Conservation (phyloP, 179 eudicot genomes). For the Beta corolliflora region DNA sequence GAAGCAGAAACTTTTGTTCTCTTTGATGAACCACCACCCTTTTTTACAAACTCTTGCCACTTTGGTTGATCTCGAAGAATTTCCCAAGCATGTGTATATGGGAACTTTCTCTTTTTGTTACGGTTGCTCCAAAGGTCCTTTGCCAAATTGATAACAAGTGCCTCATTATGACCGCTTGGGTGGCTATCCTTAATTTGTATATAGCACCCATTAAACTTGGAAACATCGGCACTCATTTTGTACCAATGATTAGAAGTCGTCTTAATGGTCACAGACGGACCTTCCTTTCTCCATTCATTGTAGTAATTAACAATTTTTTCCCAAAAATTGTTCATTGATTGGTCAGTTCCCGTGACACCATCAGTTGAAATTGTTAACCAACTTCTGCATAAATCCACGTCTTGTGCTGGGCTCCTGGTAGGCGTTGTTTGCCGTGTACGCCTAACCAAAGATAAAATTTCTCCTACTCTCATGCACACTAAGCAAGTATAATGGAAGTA, state of each 20-base stretch:
- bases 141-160: neutral
- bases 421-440: no score
- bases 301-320: slow-evolving; percentile 2
- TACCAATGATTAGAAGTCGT: slow-evolving; percentile 11
- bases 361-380: neutral
- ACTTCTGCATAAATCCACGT: slow-evolving; percentile 13
- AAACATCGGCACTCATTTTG: neutral
- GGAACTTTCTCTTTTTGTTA: neutral
- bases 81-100: neutral
- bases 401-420: no score
- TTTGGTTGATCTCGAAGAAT: neutral
- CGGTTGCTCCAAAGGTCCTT: neutral
- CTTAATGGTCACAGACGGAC: neutral
- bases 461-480: no score
- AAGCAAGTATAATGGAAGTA: no score
- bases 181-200: slow-evolving; percentile 8
- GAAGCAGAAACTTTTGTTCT: neutral
- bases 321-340: neutral
- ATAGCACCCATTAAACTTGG: slow-evolving; percentile 13
- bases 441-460: no score
- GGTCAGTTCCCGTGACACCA: neutral
- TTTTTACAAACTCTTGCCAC: slow-evolving; percentile 4
- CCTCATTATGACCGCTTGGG: neutral
- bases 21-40: neutral
- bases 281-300: slow-evolving; percentile 4